These are phyloP conservation scores for Phytophthora megakarya DNA, from an alignment of 352 stramenopile species.

Conservation along the genomic window DNA sequence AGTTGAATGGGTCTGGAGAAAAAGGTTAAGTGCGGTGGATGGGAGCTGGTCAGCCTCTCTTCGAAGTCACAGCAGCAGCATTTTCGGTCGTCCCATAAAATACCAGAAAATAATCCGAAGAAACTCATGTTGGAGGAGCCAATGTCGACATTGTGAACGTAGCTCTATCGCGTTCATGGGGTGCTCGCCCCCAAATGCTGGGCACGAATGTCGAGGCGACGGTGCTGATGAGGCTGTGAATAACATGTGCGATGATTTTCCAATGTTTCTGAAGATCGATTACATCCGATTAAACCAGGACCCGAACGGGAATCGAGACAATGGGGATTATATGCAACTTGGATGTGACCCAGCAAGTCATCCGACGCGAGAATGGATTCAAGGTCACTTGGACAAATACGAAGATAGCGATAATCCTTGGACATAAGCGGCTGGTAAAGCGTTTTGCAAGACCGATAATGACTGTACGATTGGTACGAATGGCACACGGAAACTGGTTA, in stretches of 20 bases:
- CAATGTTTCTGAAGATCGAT: slow-evolving; percentile 78
- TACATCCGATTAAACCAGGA: slow-evolving; percentile 87
- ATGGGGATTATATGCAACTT: slow-evolving; percentile 28
- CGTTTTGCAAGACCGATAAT: slow-evolving; percentile 29
- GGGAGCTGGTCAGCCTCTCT: slow-evolving; percentile 52
- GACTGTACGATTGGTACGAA: slow-evolving; percentile 43
- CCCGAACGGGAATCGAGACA: slow-evolving; percentile 18
- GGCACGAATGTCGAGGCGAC: slow-evolving; percentile 32
- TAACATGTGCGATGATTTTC: slow-evolving; percentile 51
- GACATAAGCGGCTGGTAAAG: slow-evolving; percentile 30
- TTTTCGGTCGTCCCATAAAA: slow-evolving; percentile 58
- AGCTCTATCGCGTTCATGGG: slow-evolving; percentile 46
- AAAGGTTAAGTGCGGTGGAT: slow-evolving; percentile 75
- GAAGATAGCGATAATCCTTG: slow-evolving; percentile 30
- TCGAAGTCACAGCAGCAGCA: slow-evolving; percentile 57
- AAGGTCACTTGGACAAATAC: slow-evolving; percentile 40
- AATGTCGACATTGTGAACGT: slow-evolving; percentile 69
- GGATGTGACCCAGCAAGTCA: slow-evolving; percentile 42
- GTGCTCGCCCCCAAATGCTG: slow-evolving; percentile 41
- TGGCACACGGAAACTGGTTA: slow-evolving; percentile 27
- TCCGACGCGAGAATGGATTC: slow-evolving; percentile 43
- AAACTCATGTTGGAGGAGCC: slow-evolving; percentile 53
- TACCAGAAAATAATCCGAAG: slow-evolving; percentile 47
- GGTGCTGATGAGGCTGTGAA: slow-evolving; percentile 30
- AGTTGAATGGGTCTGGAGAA: slow-evolving; percentile 68